Conservation (phyloP, 176 grass and related monocot genomes). For the Carex littledalei region DNA sequence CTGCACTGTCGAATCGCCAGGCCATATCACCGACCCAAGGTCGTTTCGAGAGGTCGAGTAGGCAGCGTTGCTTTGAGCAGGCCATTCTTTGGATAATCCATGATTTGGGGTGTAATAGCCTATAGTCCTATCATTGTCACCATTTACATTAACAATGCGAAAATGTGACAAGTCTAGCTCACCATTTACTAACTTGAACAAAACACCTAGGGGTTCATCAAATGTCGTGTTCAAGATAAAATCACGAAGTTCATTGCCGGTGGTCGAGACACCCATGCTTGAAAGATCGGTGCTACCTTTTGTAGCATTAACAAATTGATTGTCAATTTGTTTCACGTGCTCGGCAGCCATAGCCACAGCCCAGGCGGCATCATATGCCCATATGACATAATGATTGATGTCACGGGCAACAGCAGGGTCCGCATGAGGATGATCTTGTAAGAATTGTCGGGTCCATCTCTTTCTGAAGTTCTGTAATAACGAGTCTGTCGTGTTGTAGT, state of each 20-base stretch:
- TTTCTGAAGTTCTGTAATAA: slow-evolving; percentile 20
- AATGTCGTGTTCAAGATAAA: slow-evolving; percentile 30
- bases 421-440: slow-evolving; percentile 13
- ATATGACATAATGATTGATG: slow-evolving; percentile 26
- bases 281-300: slow-evolving; percentile 1
- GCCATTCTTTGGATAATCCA: slow-evolving; percentile 19
- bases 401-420: not conserved
- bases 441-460: slow-evolving; percentile 41
- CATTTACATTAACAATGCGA: slow-evolving; percentile 56
- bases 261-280: slow-evolving; percentile 18
- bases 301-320: not conserved
- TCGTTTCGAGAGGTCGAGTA: slow-evolving; percentile 5
- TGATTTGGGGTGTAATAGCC: slow-evolving; percentile 41
- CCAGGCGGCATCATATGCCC: slow-evolving; percentile 60
- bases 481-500: slow-evolving; percentile 17
- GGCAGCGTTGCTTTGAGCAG: slow-evolving; percentile 8
- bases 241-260: slow-evolving; percentile 30
- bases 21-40: slow-evolving; percentile 37
- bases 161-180: slow-evolving; percentile 30
- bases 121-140: not conserved
- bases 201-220: slow-evolving; percentile 22
- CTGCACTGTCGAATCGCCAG: slow-evolving; percentile 21
- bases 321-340: not conserved
- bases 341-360: slow-evolving; percentile 51
- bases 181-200: slow-evolving; percentile 34